Conservation (phyloP, 768 basidiomycete species). For the Cystoderma amianthinum region DNA sequence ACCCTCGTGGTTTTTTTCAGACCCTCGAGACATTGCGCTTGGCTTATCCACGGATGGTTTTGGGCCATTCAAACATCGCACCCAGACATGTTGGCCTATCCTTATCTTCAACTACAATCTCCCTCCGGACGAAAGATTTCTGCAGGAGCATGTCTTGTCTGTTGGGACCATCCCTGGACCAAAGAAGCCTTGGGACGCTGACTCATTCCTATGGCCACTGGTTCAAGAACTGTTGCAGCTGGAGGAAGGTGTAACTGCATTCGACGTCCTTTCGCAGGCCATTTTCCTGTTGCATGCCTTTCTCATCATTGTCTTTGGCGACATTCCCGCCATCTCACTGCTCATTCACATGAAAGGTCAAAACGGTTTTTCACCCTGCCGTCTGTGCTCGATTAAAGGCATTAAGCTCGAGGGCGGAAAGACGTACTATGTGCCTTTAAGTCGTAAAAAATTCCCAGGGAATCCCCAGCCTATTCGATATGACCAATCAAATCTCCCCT, state of each 20-base stretch:
- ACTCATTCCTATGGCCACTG: conserved; percentile 37
- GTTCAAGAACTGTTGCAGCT: too few relatives aligned
- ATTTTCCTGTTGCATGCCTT: conserved; percentile 12
- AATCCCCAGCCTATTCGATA: conserved; percentile 7
- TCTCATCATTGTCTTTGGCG: conserved; percentile 12
- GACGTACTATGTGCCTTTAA: conserved; percentile 21
- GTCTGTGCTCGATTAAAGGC: conserved; percentile 28
- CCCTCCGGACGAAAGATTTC: conserved; percentile 23
- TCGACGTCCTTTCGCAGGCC: too few relatives aligned
- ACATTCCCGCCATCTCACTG: conserved; percentile 13
- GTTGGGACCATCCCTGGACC: conserved; percentile 41
- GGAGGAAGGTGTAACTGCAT: not conserved
- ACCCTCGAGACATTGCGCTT: conserved; percentile 32
- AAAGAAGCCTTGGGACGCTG: conserved; percentile 30
- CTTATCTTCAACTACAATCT: conserved; percentile 29
- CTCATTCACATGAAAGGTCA: conserved; percentile 32
- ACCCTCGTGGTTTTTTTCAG: conserved; percentile 24
- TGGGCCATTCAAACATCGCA: conserved; percentile 23
- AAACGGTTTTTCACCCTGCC: conserved; percentile 26
- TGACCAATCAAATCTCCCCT: conserved; percentile 23
- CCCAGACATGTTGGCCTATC: conserved; percentile 31
- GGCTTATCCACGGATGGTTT: conserved; percentile 37
- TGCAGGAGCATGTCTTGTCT: conserved; percentile 24
- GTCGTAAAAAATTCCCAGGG: conserved; percentile 8
- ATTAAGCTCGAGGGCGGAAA: conserved; percentile 7